Conservation (phyloP, 768 basidiomycete genomes). For the Lanmaoa rubissima region DNA sequence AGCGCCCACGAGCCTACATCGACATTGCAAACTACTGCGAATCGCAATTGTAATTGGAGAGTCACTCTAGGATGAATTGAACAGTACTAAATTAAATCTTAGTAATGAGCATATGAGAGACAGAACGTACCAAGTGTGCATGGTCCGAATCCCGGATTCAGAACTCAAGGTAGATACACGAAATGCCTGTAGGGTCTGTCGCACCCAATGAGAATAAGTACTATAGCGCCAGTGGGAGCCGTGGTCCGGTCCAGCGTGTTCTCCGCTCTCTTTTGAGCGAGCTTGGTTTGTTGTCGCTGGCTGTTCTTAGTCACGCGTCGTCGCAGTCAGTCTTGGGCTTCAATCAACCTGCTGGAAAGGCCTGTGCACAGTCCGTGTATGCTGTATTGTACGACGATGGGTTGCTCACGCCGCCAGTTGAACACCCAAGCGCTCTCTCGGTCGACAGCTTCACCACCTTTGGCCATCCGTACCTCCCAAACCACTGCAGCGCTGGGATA, state of each 20-base stretch:
- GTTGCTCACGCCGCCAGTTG: constrained; percentile 36
- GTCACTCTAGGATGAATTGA: background rate
- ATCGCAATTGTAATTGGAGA: too few species aligned
- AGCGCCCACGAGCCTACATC: too few species aligned
- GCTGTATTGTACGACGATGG: constrained; percentile 26
- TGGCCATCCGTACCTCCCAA: constrained; percentile 44
- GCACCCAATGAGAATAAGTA: constrained; percentile 1
- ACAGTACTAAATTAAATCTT: too few species aligned
- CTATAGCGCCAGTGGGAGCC: too few species aligned
- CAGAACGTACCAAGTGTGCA: too few species aligned
- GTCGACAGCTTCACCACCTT: constrained; percentile 37
- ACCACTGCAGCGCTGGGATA: constrained; percentile 37
- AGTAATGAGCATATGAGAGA: too few species aligned
- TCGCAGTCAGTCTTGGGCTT: constrained; percentile 19
- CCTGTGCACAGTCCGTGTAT: constrained; percentile 3
- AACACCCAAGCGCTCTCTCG: constrained; percentile 28
- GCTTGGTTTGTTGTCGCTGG: constrained; percentile 20
- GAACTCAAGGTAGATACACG: background rate
- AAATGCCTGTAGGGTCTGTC: background rate
- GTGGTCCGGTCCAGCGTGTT: background rate
- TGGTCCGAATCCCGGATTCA: background rate
- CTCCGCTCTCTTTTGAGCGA: background rate
- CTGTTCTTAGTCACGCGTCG: constrained; percentile 13
- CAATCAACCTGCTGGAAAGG: background rate
- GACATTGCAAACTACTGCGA: too few species aligned